Conservation (phyloP, 495 filamentous ascomycete species). For the Penicillium steckii region DNA sequence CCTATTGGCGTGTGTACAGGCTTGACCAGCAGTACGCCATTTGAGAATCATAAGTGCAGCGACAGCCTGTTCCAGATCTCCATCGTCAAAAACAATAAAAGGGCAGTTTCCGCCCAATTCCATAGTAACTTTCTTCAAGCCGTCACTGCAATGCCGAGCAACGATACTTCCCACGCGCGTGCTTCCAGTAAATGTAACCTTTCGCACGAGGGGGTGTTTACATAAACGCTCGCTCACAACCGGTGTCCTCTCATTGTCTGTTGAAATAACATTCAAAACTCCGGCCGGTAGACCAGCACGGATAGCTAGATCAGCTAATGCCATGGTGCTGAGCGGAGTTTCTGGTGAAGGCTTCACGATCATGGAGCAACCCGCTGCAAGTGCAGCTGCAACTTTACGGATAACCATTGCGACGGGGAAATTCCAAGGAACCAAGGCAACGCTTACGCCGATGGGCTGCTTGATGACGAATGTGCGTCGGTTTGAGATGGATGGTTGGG, state of each 20-base stretch:
- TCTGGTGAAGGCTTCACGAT: constrained; percentile 38
- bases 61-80: constrained; percentile 54
- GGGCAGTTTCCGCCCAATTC: constrained; percentile 69
- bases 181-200: constrained; percentile 65
- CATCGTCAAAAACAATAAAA: constrained; percentile 65
- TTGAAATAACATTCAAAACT: constrained; percentile 59
- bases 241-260: constrained; percentile 54
- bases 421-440: constrained; percentile 43
- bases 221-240: constrained; percentile 57
- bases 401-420: constrained; percentile 56
- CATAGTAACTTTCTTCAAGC: constrained; percentile 53
- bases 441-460: constrained; percentile 48
- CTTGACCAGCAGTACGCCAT: constrained; percentile 56
- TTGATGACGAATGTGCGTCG: constrained; percentile 47
- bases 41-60: constrained; percentile 48
- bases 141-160: constrained; percentile 37
- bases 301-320: constrained; percentile 55
- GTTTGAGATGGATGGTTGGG: constrained; percentile 29
- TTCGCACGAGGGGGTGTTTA: constrained; percentile 52
- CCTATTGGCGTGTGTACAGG: constrained; percentile 60
- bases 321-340: constrained; percentile 57
- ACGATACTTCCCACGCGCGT: constrained; percentile 8
- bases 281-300: constrained; percentile 60
- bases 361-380: constrained; percentile 64
- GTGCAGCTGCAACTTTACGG: constrained; percentile 58